Percentiles rank a stretch among this genome's conserved stretches.
Conservation (phyloP, 2,329 filamentous ascomycete genomes). For the Aschersonia sp. region DNA sequence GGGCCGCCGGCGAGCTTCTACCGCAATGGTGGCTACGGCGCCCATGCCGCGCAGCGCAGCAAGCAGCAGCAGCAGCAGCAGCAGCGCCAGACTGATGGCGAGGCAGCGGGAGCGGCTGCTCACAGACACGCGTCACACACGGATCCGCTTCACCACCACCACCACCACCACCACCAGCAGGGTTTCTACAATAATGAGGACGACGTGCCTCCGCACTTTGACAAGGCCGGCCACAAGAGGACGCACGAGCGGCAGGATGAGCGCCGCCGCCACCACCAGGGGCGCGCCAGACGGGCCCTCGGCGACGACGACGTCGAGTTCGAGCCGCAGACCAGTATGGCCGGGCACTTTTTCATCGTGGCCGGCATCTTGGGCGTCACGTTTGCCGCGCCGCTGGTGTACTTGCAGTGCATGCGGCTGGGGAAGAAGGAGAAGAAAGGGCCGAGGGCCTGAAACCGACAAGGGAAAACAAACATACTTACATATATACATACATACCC, state of each 20-base stretch:
- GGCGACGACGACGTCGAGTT: constrained; percentile 21
- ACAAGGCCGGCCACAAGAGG: constrained; percentile 54
- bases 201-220: constrained; percentile 56
- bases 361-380: constrained; percentile 30
- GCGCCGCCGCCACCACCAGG: constrained; percentile 9
- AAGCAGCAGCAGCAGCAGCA: background rate
- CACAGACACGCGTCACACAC: too few relatives aligned
- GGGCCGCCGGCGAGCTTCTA: constrained; percentile 89
- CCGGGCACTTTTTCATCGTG: constrained; percentile 35
- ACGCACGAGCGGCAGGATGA: constrained; percentile 55
- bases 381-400: constrained; percentile 27
- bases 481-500: background rate
- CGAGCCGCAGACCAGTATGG: constrained; percentile 25
- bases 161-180: too few relatives aligned
- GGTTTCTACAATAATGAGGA: constrained; percentile 18
- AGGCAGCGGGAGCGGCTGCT: too few relatives aligned
- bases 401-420: constrained; percentile 22
- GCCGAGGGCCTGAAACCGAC: background rate
- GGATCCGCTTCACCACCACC: background rate
- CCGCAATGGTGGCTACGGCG: constrained; percentile 31
- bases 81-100: background rate
- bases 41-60: constrained; percentile 23
- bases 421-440: constrained; percentile 13
- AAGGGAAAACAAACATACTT: background rate
- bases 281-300: constrained; percentile 23